Evolutionary conservation across 2,329 filamentous ascomycete species (phyloP), one percentile per base, ranked within the genome.

Genomic region (Waltergamsia citrina): DNA sequence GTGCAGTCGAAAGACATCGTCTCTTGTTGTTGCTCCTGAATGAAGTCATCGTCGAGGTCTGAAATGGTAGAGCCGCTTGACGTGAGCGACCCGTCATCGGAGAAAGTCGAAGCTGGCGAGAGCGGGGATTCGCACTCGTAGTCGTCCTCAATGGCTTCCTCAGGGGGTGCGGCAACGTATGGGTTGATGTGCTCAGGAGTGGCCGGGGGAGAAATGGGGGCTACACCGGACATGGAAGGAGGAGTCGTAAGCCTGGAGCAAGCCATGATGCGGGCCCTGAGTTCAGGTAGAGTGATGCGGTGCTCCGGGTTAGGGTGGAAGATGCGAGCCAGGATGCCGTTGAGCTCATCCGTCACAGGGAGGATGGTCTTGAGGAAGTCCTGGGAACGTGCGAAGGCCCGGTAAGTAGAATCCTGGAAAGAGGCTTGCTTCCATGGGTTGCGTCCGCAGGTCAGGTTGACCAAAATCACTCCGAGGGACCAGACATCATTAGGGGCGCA

Each of bases 361-460:
- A 98, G 72, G 49, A 98, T 98, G 41, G 86, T 84, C 67, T 87
- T 83, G 44, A 98, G 67, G 58, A 96, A 98, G 52, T 82, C 80
- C 41, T 78, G 77, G 53, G 87, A 86, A 65, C 81, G 81, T 47
- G 84, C 74, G 62, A 84, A 96, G 35, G 88, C 88, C 51, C 83
- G 78, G 72, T 96, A 98, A 29, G 92, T 96, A 43, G 86, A 86
- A 60, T 98, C 92, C 57, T 94, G 86, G 47, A 78, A 69, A 10
- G 87, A 94, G 41, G 92, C 92, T 56, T 92, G 83, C 66, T 96
- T 96, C 92, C 92, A 98, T 39, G 92, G 92, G 62, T 98, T 98
- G 57, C 92, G 86, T 53, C 92, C 92, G 63, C 92, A 98, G 33
- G 87, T 94, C 46, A 98, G 71, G 67, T 98, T 98, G 49, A 98